These are phyloP conservation scores for Candida smagusa DNA, from an alignment of 1,139 yeast species.

Conservation along the genomic window DNA sequence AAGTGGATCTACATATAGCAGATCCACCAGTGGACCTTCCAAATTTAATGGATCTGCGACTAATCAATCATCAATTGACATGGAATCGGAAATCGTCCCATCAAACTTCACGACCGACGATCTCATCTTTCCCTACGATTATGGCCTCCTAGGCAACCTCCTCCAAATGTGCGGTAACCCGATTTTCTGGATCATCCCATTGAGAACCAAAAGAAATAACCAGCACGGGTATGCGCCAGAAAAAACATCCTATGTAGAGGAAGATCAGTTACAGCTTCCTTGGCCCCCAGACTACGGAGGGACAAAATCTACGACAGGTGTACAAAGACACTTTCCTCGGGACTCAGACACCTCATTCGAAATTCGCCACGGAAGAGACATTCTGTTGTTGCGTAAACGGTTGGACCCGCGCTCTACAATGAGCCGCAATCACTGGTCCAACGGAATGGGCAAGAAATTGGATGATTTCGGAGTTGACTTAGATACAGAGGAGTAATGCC, in stretches of 20 bases:
- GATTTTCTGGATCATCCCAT: conserved; percentile 52
- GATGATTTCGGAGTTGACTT: conserved; percentile 86
- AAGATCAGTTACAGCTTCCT: conserved; percentile 63
- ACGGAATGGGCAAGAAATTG: conserved; percentile 77
- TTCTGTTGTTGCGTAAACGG: conserved; percentile 14
- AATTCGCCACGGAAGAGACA: conserved; percentile 10
- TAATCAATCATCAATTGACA: too few species aligned
- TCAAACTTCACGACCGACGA: conserved; percentile 50
- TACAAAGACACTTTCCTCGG: conserved; percentile 15
- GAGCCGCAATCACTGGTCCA: conserved; percentile 59
- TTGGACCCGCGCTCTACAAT: conserved; percentile 20
- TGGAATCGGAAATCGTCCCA: conserved; percentile 9
- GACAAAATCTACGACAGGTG: conserved; percentile 13
- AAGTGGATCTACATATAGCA: too few species aligned
- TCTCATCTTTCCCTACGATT: conserved; percentile 78
- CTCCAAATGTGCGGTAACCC: conserved; percentile 53
- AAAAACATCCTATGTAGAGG: conserved; percentile 51
- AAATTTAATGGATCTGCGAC: too few species aligned
- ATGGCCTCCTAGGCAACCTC: conserved; percentile 57
- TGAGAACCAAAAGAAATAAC: conserved; percentile 46
- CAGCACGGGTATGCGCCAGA: conserved; percentile 46
- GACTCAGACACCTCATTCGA: conserved; percentile 16
- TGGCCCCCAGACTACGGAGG: conserved; percentile 88
- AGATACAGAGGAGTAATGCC: conserved; percentile 45
- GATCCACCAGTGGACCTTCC: too few species aligned